Evolutionary conservation across 768 basidiomycete species (phyloP).

Genomic region (Trametes cingulata): DNA sequence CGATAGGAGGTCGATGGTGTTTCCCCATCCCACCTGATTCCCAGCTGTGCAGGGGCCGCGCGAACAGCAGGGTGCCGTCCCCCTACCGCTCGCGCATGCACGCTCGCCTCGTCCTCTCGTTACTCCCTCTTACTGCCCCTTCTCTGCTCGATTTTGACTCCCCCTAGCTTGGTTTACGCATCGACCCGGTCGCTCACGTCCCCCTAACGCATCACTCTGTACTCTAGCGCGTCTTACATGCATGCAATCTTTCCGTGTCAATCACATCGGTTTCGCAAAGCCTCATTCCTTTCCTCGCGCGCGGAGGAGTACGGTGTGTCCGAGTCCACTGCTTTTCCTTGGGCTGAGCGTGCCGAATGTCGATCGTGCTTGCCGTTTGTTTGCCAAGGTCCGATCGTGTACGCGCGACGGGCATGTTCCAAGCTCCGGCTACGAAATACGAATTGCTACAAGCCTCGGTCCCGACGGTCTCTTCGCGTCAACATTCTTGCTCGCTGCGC

Average conservation of each 20-base stretch:
- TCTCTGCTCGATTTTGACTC: background rate
- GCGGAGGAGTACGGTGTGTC: too few relatives aligned
- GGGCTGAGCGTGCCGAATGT: too few relatives aligned
- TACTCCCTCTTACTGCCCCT: background rate
- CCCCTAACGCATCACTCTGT: background rate
- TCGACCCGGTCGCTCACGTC: background rate
- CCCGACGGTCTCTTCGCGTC: too few relatives aligned
- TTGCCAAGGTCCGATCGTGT: too few relatives aligned
- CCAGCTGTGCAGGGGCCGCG: background rate
- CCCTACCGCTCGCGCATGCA: background rate
- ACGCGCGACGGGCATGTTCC: too few relatives aligned
- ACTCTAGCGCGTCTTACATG: background rate
- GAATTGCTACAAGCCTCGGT: too few relatives aligned
- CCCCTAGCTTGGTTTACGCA: background rate
- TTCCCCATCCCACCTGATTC: background rate
- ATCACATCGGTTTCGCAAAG: background rate
- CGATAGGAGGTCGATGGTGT: background rate
- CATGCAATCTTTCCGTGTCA: background rate
- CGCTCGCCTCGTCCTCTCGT: background rate
- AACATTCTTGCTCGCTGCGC: too few relatives aligned
- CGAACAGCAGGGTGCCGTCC: background rate
- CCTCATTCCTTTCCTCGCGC: too few relatives aligned
- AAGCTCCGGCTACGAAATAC: too few relatives aligned
- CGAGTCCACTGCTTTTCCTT: too few relatives aligned
- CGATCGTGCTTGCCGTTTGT: too few relatives aligned